A percentile compares a stretch with the other conserved stretches of the same genome.
phyloP scores from a whole-genome alignment of 805 yeast species.

The Sugiyamaella chiloensis region DNA sequence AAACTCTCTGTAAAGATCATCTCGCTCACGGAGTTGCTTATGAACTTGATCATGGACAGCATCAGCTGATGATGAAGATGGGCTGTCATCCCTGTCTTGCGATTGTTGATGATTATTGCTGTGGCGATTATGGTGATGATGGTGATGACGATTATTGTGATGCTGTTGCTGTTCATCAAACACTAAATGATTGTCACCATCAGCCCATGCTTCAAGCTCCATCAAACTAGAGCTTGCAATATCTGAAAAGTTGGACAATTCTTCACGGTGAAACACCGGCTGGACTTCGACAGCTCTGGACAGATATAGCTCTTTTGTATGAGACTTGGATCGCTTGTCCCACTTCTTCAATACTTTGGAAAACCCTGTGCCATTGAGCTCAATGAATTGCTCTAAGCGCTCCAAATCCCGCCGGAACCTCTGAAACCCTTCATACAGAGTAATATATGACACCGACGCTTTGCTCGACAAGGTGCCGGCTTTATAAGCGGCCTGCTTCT shows the following conservation, averaged over 20 bases:
- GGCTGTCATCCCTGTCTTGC: background rate
- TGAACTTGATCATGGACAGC: slow-evolving; percentile 11
- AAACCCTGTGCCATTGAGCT: slow-evolving; percentile 92
- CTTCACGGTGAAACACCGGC: slow-evolving; percentile 90
- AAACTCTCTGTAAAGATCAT: slow-evolving; percentile 70
- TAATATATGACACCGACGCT: slow-evolving; percentile 72
- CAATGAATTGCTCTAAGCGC: slow-evolving; percentile 88
- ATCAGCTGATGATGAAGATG: background rate
- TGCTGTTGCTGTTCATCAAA: slow-evolving; percentile 22
- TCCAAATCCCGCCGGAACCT: slow-evolving; percentile 86
- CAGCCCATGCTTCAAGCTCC: slow-evolving; percentile 72
- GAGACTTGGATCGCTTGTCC: slow-evolving; percentile 95
- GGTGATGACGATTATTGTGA: background rate
- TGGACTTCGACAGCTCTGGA: slow-evolving; percentile 93
- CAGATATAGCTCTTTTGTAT: slow-evolving; percentile 86
- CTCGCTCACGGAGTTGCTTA: slow-evolving; percentile 42
- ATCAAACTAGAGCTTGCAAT: slow-evolving; percentile 47
- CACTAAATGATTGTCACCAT: slow-evolving; percentile 40
- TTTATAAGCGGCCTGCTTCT: slow-evolving; percentile 52
- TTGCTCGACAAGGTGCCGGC: slow-evolving; percentile 49
- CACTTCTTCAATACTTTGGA: slow-evolving; percentile 94
- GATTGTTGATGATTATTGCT: too few relatives aligned
- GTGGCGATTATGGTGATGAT: too few relatives aligned
- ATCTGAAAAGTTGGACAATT: slow-evolving; percentile 81
- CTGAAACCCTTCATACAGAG: slow-evolving; percentile 83